Evolutionary conservation across 1,284 basidiomycete genomes (phyloP), one percentile per base, ranked within the genome.

Genomic region (Moniliella sp.): DNA sequence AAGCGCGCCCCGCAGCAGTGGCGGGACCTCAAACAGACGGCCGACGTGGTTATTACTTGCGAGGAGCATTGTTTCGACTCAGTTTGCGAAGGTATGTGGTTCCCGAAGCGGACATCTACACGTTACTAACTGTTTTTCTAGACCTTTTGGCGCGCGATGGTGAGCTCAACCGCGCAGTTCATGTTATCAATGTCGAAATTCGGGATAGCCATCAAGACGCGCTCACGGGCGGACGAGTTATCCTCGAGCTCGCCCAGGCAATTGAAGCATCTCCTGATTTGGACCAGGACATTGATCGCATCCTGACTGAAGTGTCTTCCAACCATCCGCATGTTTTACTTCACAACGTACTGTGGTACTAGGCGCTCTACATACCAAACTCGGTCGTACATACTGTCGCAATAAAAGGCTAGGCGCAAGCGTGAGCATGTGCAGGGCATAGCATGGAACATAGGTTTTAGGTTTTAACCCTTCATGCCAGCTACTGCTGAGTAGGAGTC

Each of bases 131-230:
- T 25, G 5, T n/a, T 11, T 11, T 14, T n/a, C 28, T 45, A 91
- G 91, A 99, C 65, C 66, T 99, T 12, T 67, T 97, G 37, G 66
- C 69, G 25, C 71, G 82, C 40, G 84, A 83, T 15, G 81, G 86
- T 2, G 88, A 97, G 40, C 75, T 76, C 55, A 94, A 86, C 64
- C 75, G 77, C 34, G 75, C 83, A 0, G 84, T 97, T 14, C 91
- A 99, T 61, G 65, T 99, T 34, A 83, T 99, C 61, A 99, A 99
- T 62, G 72, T 97, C 39, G 91, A 99, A 60, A 97, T 97, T 65
- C 93, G 81, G 65, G 91, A 99, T 64, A 97, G 93, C 55, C 88
- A 94, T 51, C 91, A 97, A 66, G 91, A 97, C 62, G 91, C 91
- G 0, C 68, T 78, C 18, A 80, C 91, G 37, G 91, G 91, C 10